These are phyloP conservation scores for Fusarium citri DNA, from an alignment of 2,329 filamentous ascomycete genomes.

Conservation along the genomic window DNA sequence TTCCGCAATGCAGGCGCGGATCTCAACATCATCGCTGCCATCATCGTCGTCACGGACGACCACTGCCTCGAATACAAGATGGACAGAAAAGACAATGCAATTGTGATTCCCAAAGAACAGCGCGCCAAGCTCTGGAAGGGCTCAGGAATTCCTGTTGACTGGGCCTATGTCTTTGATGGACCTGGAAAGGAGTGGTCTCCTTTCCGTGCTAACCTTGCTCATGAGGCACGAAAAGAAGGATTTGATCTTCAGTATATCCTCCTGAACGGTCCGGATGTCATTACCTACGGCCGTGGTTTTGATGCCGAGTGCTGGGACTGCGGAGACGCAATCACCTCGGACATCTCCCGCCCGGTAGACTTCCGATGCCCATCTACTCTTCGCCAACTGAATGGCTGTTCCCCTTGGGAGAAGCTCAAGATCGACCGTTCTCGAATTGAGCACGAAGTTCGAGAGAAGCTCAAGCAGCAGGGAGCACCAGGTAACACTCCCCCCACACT, in stretches of 20 bases:
- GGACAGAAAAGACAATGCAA: neutral
- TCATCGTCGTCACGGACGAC: conserved; percentile 48
- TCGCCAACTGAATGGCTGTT: conserved; percentile 37
- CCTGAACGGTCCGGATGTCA: conserved; percentile 43
- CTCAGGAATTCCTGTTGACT: conserved; percentile 23
- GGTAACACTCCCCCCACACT: neutral
- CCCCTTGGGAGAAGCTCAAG: conserved; percentile 29
- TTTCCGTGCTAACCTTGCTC: conserved; percentile 26
- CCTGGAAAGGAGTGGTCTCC: conserved; percentile 28
- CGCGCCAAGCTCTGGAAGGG: conserved; percentile 46
- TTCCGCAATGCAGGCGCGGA: conserved; percentile 45
- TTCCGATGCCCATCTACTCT: conserved; percentile 43
- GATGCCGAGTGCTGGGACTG: conserved; percentile 42
- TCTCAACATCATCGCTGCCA: conserved; percentile 48
- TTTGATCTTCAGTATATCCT: conserved; percentile 43
- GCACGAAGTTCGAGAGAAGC: conserved; percentile 14
- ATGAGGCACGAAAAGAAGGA: neutral
- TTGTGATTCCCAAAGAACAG: conserved; percentile 38
- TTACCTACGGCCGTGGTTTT: conserved; percentile 17
- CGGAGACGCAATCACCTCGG: conserved; percentile 40
- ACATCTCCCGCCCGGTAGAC: conserved; percentile 42
- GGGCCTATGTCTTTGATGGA: conserved; percentile 44
- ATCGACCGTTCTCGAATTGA: conserved; percentile 21
- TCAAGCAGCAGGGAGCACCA: neutral
- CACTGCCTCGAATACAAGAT: conserved; percentile 41